Evolutionary conservation across 805 yeast genomes (phyloP), one percentile per base, ranked within the genome.

Genomic region (Martiniozyma abietophila): DNA sequence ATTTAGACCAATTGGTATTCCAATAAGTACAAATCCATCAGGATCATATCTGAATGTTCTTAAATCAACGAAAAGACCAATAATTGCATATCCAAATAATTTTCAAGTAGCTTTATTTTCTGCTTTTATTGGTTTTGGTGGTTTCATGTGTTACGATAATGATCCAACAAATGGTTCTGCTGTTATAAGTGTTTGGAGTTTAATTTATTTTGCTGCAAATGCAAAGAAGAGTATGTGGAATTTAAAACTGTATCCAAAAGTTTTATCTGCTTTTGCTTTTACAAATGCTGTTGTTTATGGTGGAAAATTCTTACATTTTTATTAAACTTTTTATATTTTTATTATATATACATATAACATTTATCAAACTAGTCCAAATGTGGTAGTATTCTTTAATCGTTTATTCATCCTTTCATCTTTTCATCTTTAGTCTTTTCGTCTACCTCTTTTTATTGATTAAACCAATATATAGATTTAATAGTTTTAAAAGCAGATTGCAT

Each of bases 131-230:
- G 74, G 74, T 1, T 53, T 79, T 14, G 89, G 89, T 18, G 76
- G 82, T 3, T 80, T 73, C 62, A 79, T 86, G 63, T 69, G 80
- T 26, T 65, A 65, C 43, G 96, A 86, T 50, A 78, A 82, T 11
- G 95, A 85, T 48, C 57, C 74, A 15, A 67, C 69, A 29, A 76
- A 81, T 56, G 96, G 94, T 3, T 67, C 89, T 1, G 95, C 95
- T 1, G 80, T 86, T 49, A 62, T 70, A 6, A 64, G 73, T 47
- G 94, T 92, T 2, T 88, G 96, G 95, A 73, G 83, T 6, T 54
- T 80, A 6, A 56, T 86, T 38, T 88, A 83, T 48, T 50, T 79
- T 38, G 51, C 86, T 9, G 83, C 79, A 11, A 82, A 83, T 49
- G 84, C 85, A 1, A 67, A 65, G 25, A 67, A 74, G 6, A 63